Conservation (phyloP, 2,329 filamentous ascomycete genomes). For the Cercospora berteroae region DNA sequence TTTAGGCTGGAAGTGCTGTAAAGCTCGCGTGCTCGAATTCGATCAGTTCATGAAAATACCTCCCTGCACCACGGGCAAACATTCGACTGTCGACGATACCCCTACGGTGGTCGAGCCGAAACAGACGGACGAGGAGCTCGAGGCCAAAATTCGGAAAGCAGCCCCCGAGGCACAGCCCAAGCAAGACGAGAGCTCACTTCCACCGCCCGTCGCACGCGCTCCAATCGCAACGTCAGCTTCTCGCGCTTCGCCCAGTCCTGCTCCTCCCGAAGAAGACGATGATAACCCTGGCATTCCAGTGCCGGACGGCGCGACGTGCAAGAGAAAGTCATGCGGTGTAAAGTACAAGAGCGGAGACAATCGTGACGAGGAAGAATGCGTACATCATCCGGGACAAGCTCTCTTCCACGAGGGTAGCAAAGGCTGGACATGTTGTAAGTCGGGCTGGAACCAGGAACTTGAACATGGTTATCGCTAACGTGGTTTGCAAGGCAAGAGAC, state of each 20-base stretch:
- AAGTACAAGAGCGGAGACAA: constrained; percentile 61
- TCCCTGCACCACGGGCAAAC: constrained; percentile 88
- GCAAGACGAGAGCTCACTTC: constrained; percentile 27
- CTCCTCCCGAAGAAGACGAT: constrained; percentile 73
- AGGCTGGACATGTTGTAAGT: constrained; percentile 83
- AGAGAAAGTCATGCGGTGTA: constrained; percentile 70
- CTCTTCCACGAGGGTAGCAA: constrained; percentile 99
- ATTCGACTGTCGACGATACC: constrained; percentile 80
- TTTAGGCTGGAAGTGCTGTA: constrained; percentile 97
- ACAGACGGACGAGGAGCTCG: constrained; percentile 33
- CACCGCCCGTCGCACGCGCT: constrained; percentile 31
- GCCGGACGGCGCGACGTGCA: constrained; percentile 71
- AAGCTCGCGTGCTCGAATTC: constrained; percentile 91
- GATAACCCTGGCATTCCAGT: constrained; percentile 77
- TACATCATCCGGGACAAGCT: constrained; percentile 83
- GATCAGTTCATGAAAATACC: constrained; percentile 94
- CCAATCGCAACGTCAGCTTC: constrained; percentile 32
- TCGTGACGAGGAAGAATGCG: constrained; percentile 72
- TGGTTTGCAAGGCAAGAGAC: constrained; percentile 58
- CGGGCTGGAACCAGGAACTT: background rate
- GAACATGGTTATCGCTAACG: background rate
- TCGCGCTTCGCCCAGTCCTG: constrained; percentile 48
- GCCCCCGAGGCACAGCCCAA: constrained; percentile 25
- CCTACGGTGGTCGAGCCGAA: constrained; percentile 40
- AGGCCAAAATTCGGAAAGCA: constrained; percentile 33